Percentiles rank a stretch among this genome's conserved stretches.
Conservation (phyloP, 2,329 filamentous ascomycete species). For the Fusarium stilboides region DNA sequence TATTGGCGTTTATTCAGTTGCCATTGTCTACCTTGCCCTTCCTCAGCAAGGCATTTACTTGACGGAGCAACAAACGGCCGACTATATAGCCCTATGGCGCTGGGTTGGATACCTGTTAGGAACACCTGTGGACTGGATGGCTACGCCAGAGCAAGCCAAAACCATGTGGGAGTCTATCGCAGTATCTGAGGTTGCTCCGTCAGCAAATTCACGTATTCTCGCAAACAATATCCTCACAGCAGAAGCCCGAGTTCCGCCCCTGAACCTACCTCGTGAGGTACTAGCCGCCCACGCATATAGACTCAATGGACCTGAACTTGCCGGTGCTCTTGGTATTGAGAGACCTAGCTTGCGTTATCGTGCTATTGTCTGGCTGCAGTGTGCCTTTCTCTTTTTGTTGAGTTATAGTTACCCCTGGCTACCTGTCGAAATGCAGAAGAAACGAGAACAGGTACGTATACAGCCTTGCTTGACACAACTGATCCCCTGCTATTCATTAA, state of each 20-base stretch:
- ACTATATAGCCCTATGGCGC: constrained; percentile 84
- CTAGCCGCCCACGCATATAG: constrained; percentile 77
- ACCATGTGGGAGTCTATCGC: constrained; percentile 78
- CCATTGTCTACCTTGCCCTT: constrained; percentile 77
- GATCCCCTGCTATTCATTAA: constrained; percentile 4
- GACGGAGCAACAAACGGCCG: constrained; percentile 71
- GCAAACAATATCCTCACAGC: constrained; percentile 82
- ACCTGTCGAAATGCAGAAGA: constrained; percentile 56
- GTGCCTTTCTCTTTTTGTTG: constrained; percentile 73
- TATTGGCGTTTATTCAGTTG: constrained; percentile 78
- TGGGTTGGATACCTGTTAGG: constrained; percentile 81
- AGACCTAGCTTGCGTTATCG: constrained; percentile 71
- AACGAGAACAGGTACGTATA: constrained; percentile 50
- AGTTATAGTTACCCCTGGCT: constrained; percentile 63
- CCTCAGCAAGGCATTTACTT: constrained; percentile 81
- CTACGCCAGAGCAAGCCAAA: constrained; percentile 68
- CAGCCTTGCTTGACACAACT: not conserved
- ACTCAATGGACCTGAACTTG: constrained; percentile 77
- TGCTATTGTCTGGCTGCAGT: constrained; percentile 74
- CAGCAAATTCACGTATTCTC: constrained; percentile 72
- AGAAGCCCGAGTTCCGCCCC: constrained; percentile 76
- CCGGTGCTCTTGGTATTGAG: constrained; percentile 71
- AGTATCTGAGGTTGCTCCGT: constrained; percentile 76
- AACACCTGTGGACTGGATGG: constrained; percentile 74
- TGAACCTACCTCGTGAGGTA: constrained; percentile 76